Evolutionary conservation across 2,329 filamentous ascomycete species (phyloP).

Genomic region (Parastagonospora avenae): DNA sequence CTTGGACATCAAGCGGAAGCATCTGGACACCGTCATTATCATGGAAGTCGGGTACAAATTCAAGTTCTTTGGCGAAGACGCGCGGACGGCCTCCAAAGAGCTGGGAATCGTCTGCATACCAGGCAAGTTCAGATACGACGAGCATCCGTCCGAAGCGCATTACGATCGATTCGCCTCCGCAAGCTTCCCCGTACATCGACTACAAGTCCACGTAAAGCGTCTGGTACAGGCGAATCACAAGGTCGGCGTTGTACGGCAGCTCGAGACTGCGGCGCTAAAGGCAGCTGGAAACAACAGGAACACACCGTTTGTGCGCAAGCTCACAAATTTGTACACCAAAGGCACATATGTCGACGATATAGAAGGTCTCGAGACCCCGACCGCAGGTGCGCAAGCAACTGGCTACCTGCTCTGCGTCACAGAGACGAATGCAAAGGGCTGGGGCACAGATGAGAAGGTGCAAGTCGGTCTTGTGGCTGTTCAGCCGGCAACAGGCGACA

Average conservation of each 20-base stretch:
- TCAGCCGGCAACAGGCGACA: constrained; percentile 92
- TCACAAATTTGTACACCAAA: constrained; percentile 97
- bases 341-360: constrained; percentile 96
- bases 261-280: constrained; percentile 94
- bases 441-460: constrained; percentile 90
- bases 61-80: constrained; percentile 95
- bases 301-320: constrained; percentile 85
- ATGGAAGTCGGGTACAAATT: constrained; percentile 99
- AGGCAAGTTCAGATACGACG: constrained; percentile 91
- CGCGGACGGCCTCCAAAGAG: constrained; percentile 84
- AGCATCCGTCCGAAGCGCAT: constrained; percentile 83
- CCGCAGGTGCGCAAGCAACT: constrained; percentile 63
- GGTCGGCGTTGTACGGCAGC: constrained; percentile 90
- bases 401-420: constrained; percentile 95
- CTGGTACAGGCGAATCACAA: constrained; percentile 93
- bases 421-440: constrained; percentile 77
- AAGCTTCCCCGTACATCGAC: constrained; percentile 88
- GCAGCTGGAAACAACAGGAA: constrained; percentile 95
- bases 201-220: constrained; percentile 92
- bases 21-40: constrained; percentile 87
- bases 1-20: constrained; percentile 88
- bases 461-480: constrained; percentile 91
- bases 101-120: constrained; percentile 96
- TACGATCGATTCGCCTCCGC: constrained; percentile 91
- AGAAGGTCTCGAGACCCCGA: constrained; percentile 69